Conservation (phyloP, 257 asterid species). For the Capsicum pubescens region DNA sequence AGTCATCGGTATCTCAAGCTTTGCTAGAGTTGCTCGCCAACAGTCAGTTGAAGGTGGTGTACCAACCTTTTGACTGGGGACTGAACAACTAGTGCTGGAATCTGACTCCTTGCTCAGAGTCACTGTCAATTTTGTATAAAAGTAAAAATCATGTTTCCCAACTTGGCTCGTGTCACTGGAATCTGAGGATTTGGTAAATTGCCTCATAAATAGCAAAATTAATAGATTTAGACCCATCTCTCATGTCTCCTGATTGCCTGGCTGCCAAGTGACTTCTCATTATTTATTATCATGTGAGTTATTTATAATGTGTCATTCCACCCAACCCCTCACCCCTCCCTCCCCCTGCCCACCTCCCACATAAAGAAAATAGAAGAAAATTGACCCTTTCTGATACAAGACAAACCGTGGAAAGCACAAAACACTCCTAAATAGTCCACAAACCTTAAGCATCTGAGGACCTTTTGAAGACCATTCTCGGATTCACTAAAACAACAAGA, state of each 20-base stretch:
- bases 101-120: not conserved
- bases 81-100: constrained; percentile 55
- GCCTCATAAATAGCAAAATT: not conserved
- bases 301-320: not conserved
- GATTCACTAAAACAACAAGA: no score
- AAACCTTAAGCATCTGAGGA: no score
- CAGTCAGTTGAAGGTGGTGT: constrained; percentile 65
- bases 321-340: not conserved
- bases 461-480: no score
- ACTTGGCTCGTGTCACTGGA: not conserved
- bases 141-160: not conserved
- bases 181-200: not conserved
- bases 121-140: not conserved
- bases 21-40: constrained; percentile 68
- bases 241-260: not conserved
- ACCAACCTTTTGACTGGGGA: constrained; percentile 78
- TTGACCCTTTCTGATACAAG: no score
- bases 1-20: constrained; percentile 54
- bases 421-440: no score
- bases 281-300: not conserved
- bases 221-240: not conserved
- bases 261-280: not conserved
- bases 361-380: not conserved
- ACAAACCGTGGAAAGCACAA: no score
- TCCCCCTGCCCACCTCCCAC: not conserved